A percentile compares a stretch with the other conserved stretches of the same genome.
These are phyloP conservation scores for Murraya paniculata DNA, from an alignment of 345 rosid genomes.

Conservation along the genomic window DNA sequence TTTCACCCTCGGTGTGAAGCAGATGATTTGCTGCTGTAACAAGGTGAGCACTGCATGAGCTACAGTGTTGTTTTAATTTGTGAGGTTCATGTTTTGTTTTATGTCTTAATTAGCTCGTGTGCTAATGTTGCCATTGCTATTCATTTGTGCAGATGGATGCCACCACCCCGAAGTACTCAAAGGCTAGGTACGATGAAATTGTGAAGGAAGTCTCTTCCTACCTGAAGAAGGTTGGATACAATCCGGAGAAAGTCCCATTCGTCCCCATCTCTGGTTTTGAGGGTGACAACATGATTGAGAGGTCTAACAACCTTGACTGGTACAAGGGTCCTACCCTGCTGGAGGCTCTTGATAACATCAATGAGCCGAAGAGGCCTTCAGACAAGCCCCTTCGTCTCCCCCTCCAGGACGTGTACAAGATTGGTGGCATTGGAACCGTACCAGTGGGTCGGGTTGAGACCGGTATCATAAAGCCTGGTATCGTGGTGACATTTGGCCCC, in stretches of 20 bases:
- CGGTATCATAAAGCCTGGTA: slow-evolving; percentile 31
- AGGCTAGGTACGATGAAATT: slow-evolving; percentile 48
- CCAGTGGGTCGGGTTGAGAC: slow-evolving; percentile 42
- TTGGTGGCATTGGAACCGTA: slow-evolving; percentile 39
- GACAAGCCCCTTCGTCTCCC: slow-evolving; percentile 38
- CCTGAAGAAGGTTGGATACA: slow-evolving; percentile 56
- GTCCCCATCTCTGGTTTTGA: slow-evolving; percentile 57
- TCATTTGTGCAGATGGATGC: slow-evolving; percentile 41
- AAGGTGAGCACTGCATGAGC: slow-evolving; percentile 26
- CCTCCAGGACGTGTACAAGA: slow-evolving; percentile 37
- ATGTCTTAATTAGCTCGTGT: neutral
- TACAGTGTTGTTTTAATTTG: neutral
- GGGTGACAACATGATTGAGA: slow-evolving; percentile 61
- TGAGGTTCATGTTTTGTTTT: neutral
- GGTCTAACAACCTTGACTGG: slow-evolving; percentile 52
- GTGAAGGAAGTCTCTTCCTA: slow-evolving; percentile 52
- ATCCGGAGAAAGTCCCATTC: slow-evolving; percentile 50
- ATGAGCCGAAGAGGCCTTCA: slow-evolving; percentile 38
- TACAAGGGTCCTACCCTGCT: slow-evolving; percentile 56
- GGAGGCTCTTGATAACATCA: slow-evolving; percentile 47
- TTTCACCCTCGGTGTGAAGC: slow-evolving; percentile 70
- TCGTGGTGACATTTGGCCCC: slow-evolving; percentile 37
- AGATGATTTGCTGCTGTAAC: slow-evolving; percentile 80
- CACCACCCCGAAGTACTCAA: slow-evolving; percentile 55
- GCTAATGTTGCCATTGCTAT: neutral